Conservation (phyloP, 2,329 filamentous ascomycete species). For the Trichoderma harzianum region DNA sequence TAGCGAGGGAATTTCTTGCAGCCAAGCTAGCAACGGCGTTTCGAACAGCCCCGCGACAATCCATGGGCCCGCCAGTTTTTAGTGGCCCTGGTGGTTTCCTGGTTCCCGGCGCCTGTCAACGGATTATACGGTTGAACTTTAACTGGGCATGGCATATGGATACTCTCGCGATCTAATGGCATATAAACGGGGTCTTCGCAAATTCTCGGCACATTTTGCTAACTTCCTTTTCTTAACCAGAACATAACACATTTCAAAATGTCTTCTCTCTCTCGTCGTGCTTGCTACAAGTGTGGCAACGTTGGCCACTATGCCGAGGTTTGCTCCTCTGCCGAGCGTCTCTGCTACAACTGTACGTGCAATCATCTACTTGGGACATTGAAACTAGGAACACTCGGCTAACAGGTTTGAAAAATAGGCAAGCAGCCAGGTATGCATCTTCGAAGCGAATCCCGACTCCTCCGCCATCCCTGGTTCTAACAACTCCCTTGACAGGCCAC, state of each 20-base stretch:
- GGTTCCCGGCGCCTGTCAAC: background rate
- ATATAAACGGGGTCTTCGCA: background rate
- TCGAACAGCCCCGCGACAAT: conserved; percentile 13
- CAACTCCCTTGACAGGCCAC: conserved; percentile 54
- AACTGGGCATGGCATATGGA: background rate
- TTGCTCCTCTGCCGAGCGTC: conserved; percentile 94
- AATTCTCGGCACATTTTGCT: conserved; percentile 26
- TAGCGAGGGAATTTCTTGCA: conserved; percentile 16
- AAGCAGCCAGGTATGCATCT: conserved; percentile 68
- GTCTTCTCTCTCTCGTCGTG: conserved; percentile 78
- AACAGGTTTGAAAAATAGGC: conserved; percentile 44
- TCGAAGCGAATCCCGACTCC: background rate
- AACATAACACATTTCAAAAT: conserved; percentile 45
- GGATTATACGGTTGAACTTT: background rate
- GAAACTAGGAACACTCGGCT: conserved; percentile 18
- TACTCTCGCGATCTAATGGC: background rate
- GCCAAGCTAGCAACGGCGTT: background rate
- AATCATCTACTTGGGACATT: background rate
- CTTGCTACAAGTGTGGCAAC: conserved; percentile 81
- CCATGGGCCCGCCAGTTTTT: conserved; percentile 5
- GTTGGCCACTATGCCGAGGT: conserved; percentile 82
- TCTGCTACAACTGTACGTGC: conserved; percentile 96
- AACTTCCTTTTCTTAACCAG: conserved; percentile 42
- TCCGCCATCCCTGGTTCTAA: background rate
- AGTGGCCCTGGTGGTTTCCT: background rate